Evolutionary conservation across 2,329 filamentous ascomycete species (phyloP).

Genomic region (Cytospora piceicola): DNA sequence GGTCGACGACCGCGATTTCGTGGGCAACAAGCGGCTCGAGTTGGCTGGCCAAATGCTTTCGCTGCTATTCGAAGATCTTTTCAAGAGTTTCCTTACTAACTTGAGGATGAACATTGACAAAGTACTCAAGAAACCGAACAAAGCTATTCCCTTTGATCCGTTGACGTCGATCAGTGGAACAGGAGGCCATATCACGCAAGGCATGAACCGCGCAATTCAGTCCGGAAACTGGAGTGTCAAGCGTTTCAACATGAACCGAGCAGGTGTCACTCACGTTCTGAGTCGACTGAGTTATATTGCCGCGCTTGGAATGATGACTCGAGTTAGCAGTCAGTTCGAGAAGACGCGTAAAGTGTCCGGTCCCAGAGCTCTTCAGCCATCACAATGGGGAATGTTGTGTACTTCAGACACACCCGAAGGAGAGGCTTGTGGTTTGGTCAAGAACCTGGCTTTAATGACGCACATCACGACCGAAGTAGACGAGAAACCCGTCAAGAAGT

Average conservation of each 20-base stretch:
- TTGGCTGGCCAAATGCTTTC: conserved; percentile 92
- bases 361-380: conserved; percentile 92
- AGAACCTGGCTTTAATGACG: conserved; percentile 98
- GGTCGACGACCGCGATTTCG: conserved; percentile 95
- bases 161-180: conserved; percentile 82
- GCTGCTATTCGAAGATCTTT: conserved; percentile 93
- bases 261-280: conserved; percentile 93
- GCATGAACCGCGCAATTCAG: conserved; percentile 94
- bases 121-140: conserved; percentile 89
- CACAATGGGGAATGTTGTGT: conserved; percentile 98
- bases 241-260: conserved; percentile 97
- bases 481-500: conserved; percentile 83
- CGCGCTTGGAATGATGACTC: conserved; percentile 98
- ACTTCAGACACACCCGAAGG: conserved; percentile 97
- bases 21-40: conserved; percentile 95
- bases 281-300: conserved; percentile 96
- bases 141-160: conserved; percentile 86
- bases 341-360: conserved; percentile 97
- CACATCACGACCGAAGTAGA: conserved; percentile 98
- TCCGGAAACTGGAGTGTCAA: conserved; percentile 98
- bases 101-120: conserved; percentile 96
- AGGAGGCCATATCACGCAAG: conserved; percentile 84
- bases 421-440: conserved; percentile 96
- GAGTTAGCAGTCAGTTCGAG: conserved; percentile 97
- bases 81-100: conserved; percentile 90